phyloP scores from a whole-genome alignment of 106 monocot species.

The Triglochin maritima region DNA sequence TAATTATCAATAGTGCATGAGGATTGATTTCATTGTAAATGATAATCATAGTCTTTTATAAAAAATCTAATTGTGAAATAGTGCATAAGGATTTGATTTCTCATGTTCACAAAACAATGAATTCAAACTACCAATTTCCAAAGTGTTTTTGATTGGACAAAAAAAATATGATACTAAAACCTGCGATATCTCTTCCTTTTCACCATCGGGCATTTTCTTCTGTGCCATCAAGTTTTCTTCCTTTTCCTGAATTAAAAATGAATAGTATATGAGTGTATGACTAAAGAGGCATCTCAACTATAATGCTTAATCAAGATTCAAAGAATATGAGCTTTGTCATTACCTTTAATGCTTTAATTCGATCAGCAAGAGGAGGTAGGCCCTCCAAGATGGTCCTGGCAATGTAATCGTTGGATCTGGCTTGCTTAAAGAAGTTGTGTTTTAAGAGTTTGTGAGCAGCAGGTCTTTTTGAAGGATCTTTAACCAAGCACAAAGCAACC shows the following conservation, averaged over 20 bases:
- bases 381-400: slow-evolving; percentile 49
- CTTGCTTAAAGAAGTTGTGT: slow-evolving; percentile 77
- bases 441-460: slow-evolving; percentile 64
- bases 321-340: neutral
- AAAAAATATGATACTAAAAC: neutral
- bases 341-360: slow-evolving; percentile 64
- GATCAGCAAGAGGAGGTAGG: slow-evolving; percentile 65
- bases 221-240: neutral
- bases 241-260: neutral
- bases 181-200: neutral
- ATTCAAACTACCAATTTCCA: neutral
- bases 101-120: neutral
- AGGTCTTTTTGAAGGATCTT: slow-evolving; percentile 85
- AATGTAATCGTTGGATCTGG: slow-evolving; percentile 59
- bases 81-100: neutral
- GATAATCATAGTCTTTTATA: no score
- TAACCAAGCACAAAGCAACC: slow-evolving; percentile 79
- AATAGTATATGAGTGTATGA: no score
- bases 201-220: neutral
- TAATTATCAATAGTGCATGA: no score
- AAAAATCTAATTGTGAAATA: no score
- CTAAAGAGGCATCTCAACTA: neutral
- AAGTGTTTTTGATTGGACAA: neutral
- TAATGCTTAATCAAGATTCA: neutral
- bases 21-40: no score